Percentiles rank a stretch among this genome's conserved stretches.
These are phyloP conservation scores for Tremella mesenterica DNA, from an alignment of 768 basidiomycete genomes.

Conservation along the genomic window DNA sequence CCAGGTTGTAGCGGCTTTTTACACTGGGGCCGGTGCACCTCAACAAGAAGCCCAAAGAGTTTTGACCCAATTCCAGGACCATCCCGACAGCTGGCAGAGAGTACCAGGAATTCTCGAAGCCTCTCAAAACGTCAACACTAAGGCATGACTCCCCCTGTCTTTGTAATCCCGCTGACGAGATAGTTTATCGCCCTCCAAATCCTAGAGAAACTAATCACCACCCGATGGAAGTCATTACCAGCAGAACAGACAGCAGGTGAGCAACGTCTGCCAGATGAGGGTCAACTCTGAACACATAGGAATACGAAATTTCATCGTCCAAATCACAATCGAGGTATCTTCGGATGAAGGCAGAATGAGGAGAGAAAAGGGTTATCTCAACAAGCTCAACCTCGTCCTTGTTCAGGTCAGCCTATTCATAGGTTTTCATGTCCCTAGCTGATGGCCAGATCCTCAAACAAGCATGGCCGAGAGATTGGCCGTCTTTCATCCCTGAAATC, in stretches of 20 bases:
- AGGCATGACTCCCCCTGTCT: conserved; percentile 45
- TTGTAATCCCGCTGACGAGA: not conserved
- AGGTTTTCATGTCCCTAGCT: not conserved
- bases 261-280: not conserved
- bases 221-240: conserved; percentile 91
- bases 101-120: conserved; percentile 88
- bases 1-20: conserved; percentile 85
- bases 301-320: conserved; percentile 93
- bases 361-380: conserved; percentile 72
- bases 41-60: conserved; percentile 91
- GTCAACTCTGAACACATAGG: conserved; percentile 50
- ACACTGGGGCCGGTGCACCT: conserved; percentile 73
- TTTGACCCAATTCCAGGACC: conserved; percentile 90
- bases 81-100: conserved; percentile 92
- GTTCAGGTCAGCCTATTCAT: conserved; percentile 61
- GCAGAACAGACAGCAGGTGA: conserved; percentile 84
- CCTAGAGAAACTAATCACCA: conserved; percentile 86
- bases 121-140: conserved; percentile 69
- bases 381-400: conserved; percentile 92
- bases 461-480: conserved; percentile 99
- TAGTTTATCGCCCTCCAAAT: conserved; percentile 97
- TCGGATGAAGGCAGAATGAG: conserved; percentile 81
- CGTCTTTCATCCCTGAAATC: conserved; percentile 90
- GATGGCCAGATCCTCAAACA: conserved; percentile 80
- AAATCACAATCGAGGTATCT: conserved; percentile 81